A percentile compares a stretch with the other conserved stretches of the same genome.
These are phyloP conservation scores for Pleurotus sapidus DNA, from an alignment of 768 basidiomycete species.

Conservation along the genomic window DNA sequence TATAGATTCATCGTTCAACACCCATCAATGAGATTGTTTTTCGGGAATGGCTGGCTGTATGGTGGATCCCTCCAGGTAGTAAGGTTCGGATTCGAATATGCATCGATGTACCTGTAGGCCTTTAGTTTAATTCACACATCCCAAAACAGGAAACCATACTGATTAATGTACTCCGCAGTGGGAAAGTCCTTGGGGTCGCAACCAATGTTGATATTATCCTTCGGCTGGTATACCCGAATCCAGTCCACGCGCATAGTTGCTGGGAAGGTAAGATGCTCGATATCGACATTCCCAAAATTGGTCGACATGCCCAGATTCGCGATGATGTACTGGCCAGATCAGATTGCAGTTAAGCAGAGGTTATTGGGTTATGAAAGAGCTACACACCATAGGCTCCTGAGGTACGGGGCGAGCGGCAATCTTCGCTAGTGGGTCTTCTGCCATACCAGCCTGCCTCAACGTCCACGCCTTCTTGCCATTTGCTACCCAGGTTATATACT, in stretches of 20 bases:
- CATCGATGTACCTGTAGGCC: slow-evolving; percentile 46
- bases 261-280: slow-evolving; percentile 70
- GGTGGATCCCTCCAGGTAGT: slow-evolving; percentile 68
- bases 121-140: background rate
- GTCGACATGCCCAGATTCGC: slow-evolving; percentile 82
- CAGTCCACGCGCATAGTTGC: slow-evolving; percentile 78
- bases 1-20: slow-evolving; percentile 33
- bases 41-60: slow-evolving; percentile 66
- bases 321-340: slow-evolving; percentile 65
- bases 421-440: slow-evolving; percentile 48
- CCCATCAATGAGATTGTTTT: slow-evolving; percentile 56
- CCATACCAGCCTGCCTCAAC: slow-evolving; percentile 59
- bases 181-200: slow-evolving; percentile 82
- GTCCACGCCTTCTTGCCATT: slow-evolving; percentile 67
- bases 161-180: slow-evolving; percentile 77
- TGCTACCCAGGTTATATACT: slow-evolving; percentile 83
- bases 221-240: slow-evolving; percentile 87
- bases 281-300: slow-evolving; percentile 73
- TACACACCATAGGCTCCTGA: slow-evolving; percentile 76
- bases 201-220: slow-evolving; percentile 68
- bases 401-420: slow-evolving; percentile 71
- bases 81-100: slow-evolving; percentile 81
- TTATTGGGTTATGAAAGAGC: background rate
- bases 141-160: slow-evolving; percentile 34
- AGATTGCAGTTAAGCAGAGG: background rate